phyloP scores from a whole-genome alignment of 129 eudicot genomes.

The Chrysanthemum seticuspe region DNA sequence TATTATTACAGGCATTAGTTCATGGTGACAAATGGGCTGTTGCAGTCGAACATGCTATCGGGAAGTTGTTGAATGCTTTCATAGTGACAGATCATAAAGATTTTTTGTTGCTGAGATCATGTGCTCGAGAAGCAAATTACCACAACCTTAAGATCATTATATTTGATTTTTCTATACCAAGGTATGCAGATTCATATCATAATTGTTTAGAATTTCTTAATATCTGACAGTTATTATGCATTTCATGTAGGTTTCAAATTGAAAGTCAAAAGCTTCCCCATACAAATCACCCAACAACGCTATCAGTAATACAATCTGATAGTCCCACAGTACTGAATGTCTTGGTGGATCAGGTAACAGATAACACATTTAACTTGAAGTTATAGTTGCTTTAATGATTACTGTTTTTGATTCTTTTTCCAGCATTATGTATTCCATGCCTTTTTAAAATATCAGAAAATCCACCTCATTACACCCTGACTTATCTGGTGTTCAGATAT shows the following conservation, averaged over 20 bases:
- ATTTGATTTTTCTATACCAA: slow-evolving; percentile 76
- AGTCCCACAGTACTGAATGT: slow-evolving; percentile 78
- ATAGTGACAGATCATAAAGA: slow-evolving; percentile 90
- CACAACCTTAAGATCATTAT: slow-evolving; percentile 65
- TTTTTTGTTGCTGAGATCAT: slow-evolving; percentile 59
- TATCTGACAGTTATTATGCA: slow-evolving; percentile 8
- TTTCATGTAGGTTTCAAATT: slow-evolving; percentile 63
- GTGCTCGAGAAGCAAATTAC: slow-evolving; percentile 76
- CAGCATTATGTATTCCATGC: slow-evolving; percentile 12
- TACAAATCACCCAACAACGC: slow-evolving; percentile 76
- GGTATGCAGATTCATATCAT: slow-evolving; percentile 42
- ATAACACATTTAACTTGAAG: slow-evolving; percentile 1
- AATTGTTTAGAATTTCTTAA: slow-evolving; percentile 4
- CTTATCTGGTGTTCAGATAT: no score
- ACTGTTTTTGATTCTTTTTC: not conserved
- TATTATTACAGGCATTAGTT: slow-evolving; percentile 55
- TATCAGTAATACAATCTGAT: slow-evolving; percentile 75
- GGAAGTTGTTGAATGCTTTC: slow-evolving; percentile 78
- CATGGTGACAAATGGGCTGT: slow-evolving; percentile 75
- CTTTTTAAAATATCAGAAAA: not conserved
- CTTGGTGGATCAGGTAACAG: slow-evolving; percentile 71
- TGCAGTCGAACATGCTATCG: slow-evolving; percentile 86
- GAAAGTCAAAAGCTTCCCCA: slow-evolving; percentile 88
- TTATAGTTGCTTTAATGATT: slow-evolving; percentile 1
- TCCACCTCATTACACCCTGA: no score